Evolutionary conservation across 257 asterid species (phyloP).

Genomic region (Misopates orontium): DNA sequence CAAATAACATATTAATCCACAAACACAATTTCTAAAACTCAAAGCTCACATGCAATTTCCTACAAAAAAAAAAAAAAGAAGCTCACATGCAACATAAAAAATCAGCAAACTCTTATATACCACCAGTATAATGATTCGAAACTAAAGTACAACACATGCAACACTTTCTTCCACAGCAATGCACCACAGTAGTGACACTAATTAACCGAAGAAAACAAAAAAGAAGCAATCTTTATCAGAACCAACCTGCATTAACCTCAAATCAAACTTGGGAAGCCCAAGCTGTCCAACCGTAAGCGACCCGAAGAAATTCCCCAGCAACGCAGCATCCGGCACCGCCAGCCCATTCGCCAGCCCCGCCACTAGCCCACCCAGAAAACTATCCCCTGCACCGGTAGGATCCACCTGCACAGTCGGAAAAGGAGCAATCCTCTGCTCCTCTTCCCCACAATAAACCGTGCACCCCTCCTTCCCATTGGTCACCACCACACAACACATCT

Average conservation of each 20-base stretch:
- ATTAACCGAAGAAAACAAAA: neutral
- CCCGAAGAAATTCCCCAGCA: constrained; percentile 88
- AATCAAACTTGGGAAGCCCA: constrained; percentile 77
- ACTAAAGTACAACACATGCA: too few species aligned
- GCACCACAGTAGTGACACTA: neutral
- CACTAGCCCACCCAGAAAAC: constrained; percentile 89
- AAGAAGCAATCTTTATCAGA: constrained; percentile 6
- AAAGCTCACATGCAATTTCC: neutral
- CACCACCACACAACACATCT: constrained; percentile 77
- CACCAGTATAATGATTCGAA: too few species aligned
- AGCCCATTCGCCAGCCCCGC: constrained; percentile 74
- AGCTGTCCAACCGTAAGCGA: constrained; percentile 79
- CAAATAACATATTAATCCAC: neutral
- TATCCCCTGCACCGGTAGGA: constrained; percentile 98
- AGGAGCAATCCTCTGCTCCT: constrained; percentile 67
- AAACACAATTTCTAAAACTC: neutral
- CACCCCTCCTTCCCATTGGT: constrained; percentile 93
- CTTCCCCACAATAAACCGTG: constrained; percentile 51
- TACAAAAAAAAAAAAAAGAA: neutral
- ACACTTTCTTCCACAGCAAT: neutral
- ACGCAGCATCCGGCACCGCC: constrained; percentile 80
- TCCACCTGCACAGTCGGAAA: constrained; percentile 80
- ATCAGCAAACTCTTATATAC: too few species aligned
- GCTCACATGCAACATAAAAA: neutral
- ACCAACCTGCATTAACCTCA: constrained; percentile 71